Conservation (phyloP, 345 rosid genomes). For the Murraya koenigii region DNA sequence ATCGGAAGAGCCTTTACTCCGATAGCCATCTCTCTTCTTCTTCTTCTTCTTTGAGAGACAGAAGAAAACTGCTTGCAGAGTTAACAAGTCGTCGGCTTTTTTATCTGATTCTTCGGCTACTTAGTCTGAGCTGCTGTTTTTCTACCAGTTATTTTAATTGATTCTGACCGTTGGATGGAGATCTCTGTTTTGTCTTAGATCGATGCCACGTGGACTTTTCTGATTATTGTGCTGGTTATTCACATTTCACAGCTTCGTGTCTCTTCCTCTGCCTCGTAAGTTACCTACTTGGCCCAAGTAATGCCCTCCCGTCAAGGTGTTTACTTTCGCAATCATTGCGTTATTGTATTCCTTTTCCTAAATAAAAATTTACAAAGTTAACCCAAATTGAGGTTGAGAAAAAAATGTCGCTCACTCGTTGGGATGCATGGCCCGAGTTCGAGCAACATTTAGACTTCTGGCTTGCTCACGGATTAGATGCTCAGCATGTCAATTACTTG, state of each 20-base stretch:
- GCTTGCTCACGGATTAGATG: too few relatives aligned
- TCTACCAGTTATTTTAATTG: not conserved
- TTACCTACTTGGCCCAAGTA: too few relatives aligned
- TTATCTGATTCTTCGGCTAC: not conserved
- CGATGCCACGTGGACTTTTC: slow-evolving; percentile 1
- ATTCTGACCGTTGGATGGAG: slow-evolving; percentile 13
- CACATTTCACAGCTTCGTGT: not conserved
- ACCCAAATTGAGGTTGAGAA: too few relatives aligned
- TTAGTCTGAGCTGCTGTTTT: not conserved
- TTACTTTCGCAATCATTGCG: too few relatives aligned
- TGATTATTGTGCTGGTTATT: too few relatives aligned
- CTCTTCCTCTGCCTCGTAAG: not conserved
- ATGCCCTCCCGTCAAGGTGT: too few relatives aligned
- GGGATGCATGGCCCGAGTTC: too few relatives aligned
- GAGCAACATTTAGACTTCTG: too few relatives aligned
- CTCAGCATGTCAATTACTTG: too few relatives aligned
- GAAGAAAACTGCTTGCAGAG: not conserved
- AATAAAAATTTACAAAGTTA: too few relatives aligned
- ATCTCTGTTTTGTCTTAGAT: not conserved
- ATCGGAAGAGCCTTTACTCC: slow-evolving; percentile 49
- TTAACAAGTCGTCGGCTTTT: not conserved
- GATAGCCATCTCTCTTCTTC: slow-evolving; percentile 40
- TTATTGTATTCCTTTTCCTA: too few relatives aligned
- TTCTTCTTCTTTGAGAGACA: not conserved
- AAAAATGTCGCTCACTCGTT: too few relatives aligned